A percentile compares a stretch with the other conserved stretches of the same genome.
phyloP scores from a whole-genome alignment of 768 basidiomycete genomes.

The Suillus luteus region DNA sequence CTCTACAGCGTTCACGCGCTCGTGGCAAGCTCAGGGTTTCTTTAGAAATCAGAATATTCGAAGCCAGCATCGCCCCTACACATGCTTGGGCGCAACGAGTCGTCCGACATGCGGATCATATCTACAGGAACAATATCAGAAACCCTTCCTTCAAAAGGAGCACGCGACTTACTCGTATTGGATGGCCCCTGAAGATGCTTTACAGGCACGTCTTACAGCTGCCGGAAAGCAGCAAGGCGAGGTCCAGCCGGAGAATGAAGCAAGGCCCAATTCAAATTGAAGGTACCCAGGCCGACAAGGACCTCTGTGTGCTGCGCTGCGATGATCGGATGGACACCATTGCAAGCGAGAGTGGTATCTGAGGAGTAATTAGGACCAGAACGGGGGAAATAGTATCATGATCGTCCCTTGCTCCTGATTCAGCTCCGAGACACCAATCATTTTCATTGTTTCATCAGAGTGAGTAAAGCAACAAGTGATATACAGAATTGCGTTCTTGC shows the following conservation, averaged over 20 bases:
- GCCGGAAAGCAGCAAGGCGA: conserved; percentile 33
- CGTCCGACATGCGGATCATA: conserved; percentile 35
- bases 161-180: conserved; percentile 23
- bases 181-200: conserved; percentile 22
- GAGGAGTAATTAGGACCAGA: conserved; percentile 14
- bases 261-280: conserved; percentile 25
- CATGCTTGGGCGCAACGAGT: conserved; percentile 22
- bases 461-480: not conserved
- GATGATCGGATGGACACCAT: conserved; percentile 31
- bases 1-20: conserved; percentile 13
- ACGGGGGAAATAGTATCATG: conserved; percentile 8
- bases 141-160: conserved; percentile 26
- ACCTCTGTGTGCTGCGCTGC: conserved; percentile 28
- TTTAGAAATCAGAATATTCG: conserved; percentile 35
- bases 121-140: conserved; percentile 41
- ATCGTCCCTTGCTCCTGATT: not conserved
- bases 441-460: not conserved
- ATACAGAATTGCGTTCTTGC: not conserved
- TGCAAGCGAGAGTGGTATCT: conserved; percentile 16
- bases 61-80: conserved; percentile 33
- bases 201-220: conserved; percentile 37
- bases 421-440: not conserved
- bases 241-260: conserved; percentile 27
- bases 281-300: conserved; percentile 6
- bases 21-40: conserved; percentile 12